Evolutionary conservation across 75 land plant species (phyloP).

Genomic region (Chamaecyparis obtusa): DNA sequence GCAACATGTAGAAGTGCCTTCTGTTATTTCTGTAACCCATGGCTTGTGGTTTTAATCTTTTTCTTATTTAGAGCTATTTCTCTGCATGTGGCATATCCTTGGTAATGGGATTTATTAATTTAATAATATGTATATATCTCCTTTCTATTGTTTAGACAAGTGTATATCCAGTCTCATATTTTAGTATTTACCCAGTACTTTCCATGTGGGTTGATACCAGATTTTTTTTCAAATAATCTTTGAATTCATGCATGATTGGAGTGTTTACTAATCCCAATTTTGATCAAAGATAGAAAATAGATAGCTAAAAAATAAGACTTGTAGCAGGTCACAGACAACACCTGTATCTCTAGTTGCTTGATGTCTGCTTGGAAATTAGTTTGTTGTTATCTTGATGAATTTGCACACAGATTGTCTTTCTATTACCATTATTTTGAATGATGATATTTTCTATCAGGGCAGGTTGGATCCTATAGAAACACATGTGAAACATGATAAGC

Average conservation of each 20-base stretch:
- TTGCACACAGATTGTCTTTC: background rate
- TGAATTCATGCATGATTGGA: background rate
- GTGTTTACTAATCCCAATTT: background rate
- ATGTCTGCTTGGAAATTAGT: background rate
- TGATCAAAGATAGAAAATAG: background rate
- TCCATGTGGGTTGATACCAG: background rate
- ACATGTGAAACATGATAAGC: constrained; percentile 64
- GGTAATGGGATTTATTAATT: background rate
- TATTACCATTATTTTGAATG: background rate
- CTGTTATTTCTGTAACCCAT: background rate
- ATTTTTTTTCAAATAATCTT: too few relatives aligned
- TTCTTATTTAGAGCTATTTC: background rate
- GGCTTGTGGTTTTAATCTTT: background rate
- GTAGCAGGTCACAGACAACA: background rate
- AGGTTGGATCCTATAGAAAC: constrained; percentile 71
- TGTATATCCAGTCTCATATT: too few relatives aligned
- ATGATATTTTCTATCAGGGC: constrained; percentile 44
- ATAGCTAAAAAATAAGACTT: background rate
- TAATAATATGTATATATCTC: too few relatives aligned
- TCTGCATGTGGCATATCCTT: background rate
- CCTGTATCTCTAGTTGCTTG: too few relatives aligned
- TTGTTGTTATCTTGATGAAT: background rate
- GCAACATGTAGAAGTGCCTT: too few relatives aligned
- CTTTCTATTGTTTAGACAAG: background rate
- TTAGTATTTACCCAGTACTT: background rate